Conservation (phyloP, 2,329 filamentous ascomycete genomes). For the Sporothrix protearum region DNA sequence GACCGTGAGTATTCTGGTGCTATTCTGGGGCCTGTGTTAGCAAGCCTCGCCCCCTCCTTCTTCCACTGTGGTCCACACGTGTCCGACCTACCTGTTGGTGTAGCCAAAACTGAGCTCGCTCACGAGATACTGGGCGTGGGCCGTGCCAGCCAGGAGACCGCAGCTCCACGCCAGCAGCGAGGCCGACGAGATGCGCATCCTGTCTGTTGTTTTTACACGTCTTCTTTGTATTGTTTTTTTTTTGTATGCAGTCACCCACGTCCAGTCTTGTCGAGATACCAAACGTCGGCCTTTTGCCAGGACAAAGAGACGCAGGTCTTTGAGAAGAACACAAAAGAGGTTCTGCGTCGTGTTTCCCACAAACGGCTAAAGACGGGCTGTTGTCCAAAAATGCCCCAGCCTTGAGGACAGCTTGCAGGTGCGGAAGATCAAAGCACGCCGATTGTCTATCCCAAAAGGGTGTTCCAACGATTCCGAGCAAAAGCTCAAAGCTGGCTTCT, state of each 20-base stretch:
- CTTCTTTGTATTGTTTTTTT: too few relatives aligned
- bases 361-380: background rate
- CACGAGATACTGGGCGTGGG: conserved; percentile 63
- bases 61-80: background rate
- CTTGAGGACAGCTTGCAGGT: conserved; percentile 29
- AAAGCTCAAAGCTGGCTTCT: conserved; percentile 17
- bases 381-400: background rate
- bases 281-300: background rate
- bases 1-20: conserved; percentile 54
- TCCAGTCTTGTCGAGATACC: background rate
- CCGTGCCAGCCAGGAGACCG: conserved; percentile 36
- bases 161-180: conserved; percentile 28
- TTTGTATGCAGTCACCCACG: too few relatives aligned
- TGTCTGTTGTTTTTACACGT: background rate
- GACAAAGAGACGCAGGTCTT: background rate
- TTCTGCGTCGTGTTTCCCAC: background rate
- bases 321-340: background rate
- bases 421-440: background rate
- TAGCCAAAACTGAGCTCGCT: conserved; percentile 76
- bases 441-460: background rate
- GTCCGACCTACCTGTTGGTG: conserved; percentile 52
- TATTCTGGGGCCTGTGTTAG: conserved; percentile 50
- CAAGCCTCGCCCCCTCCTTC: background rate
- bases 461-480: background rate
- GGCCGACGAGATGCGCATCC: conserved; percentile 26